Conservation (phyloP, 2,329 filamentous ascomycete species). For the Teratosphaeria gauchensis region DNA sequence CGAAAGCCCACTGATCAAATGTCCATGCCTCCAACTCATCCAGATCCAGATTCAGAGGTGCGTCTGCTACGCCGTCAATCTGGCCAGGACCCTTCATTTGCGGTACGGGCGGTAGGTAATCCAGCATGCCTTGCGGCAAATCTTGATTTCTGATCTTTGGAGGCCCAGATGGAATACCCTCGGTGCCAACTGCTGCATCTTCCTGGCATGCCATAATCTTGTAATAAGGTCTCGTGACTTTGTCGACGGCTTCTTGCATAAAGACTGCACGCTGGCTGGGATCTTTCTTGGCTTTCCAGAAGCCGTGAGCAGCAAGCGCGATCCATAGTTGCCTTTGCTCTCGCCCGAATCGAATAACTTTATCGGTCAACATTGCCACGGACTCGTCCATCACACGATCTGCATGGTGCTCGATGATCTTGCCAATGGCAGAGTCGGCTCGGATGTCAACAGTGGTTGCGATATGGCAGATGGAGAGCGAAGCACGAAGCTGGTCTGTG, state of each 20-base stretch:
- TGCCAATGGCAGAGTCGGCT: conserved; percentile 13
- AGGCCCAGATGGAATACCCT: background rate
- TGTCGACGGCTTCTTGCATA: conserved; percentile 25
- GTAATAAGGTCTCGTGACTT: conserved; percentile 19
- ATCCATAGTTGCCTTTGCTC: conserved; percentile 24
- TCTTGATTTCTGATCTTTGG: background rate
- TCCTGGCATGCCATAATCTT: conserved; percentile 25
- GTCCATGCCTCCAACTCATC: conserved; percentile 25
- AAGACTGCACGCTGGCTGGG: conserved; percentile 13
- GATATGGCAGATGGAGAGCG: conserved; percentile 20
- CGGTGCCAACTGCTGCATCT: conserved; percentile 4
- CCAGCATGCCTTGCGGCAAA: conserved; percentile 5
- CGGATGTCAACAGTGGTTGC: conserved; percentile 12
- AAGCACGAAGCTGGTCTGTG: conserved; percentile 21
- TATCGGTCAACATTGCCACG: conserved; percentile 20
- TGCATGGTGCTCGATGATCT: conserved; percentile 15
- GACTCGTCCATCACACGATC: conserved; percentile 14
- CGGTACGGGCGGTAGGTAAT: conserved; percentile 7
- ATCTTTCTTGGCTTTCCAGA: conserved; percentile 17
- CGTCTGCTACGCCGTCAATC: conserved; percentile 1
- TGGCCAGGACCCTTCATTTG: background rate
- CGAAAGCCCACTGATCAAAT: conserved; percentile 22
- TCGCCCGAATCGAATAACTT: conserved; percentile 20
- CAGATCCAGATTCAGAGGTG: conserved; percentile 12
- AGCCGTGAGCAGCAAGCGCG: conserved; percentile 18